Evolutionary conservation across 2,329 filamentous ascomycete genomes (phyloP), one percentile per base, ranked within the genome.

Genomic region (Colletotrichum costaricense): DNA sequence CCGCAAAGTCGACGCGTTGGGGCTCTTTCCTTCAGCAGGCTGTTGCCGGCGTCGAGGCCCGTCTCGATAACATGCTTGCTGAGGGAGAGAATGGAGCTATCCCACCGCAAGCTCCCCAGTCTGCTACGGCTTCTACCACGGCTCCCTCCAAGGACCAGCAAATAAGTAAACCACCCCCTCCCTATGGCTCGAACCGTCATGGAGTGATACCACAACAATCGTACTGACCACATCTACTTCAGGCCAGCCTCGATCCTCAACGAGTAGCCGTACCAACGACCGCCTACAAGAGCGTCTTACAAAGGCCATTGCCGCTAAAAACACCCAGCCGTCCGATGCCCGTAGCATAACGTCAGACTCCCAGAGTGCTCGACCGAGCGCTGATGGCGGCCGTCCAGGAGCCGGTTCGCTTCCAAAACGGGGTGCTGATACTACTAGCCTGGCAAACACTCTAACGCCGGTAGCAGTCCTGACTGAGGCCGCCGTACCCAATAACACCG

Each of bases 11-110:
- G 74, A 89, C 89, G 63, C 89, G 89, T 90, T 95, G 93, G 93
- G 93, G 93, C 58, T 91, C 91, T 38, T 93, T 98, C 80, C 88
- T 98, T 73, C 94, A 95, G 76, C 94, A 96, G 83, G 95, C 96
- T 75, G 95, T 98, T 74, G 95, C 95, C 67, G 95, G 95, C 74
- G 93, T 99, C 71, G 97, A 99, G 85, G 97, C 95, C 73, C 92
- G 94, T 56, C 89, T 99, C 73, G 97, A 99, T 82, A 95, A 91
- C 63, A 97, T 99, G 72, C 89, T 99, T 74, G 92, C 95, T 67
- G 95, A 98, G 76, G 92, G 94, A 68, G 91, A 93, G 56, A 63
- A 63, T 60, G 56, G 56, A 42, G 64, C 74, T 59, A 65, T 26
- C 55, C 56, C 28, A 56, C 60, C 35, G 8, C 56, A 66, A 67